Base-by-base conservation (phyloP, 2,329 filamentous ascomycete species). In the Diaporthe ilicicola region DNA sequence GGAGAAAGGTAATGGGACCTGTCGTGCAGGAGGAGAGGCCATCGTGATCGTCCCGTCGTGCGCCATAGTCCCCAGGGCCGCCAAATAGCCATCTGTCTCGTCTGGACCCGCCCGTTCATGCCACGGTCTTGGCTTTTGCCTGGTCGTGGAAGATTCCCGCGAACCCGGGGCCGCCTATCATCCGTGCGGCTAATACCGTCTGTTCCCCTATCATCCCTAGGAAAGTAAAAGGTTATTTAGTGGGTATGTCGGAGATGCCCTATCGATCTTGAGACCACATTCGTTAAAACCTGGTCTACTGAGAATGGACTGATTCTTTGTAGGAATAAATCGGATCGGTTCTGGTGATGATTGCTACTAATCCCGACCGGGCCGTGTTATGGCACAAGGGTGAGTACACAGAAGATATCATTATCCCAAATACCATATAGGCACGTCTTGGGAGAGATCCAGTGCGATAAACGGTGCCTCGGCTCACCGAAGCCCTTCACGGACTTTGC, bases 31-130 rank as follows among this genome's bases (percentile, higher is more conserved):
- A 27, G 39, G 24, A 32, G 37, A n/a, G 9, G 29, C 17, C 32
- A 59, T 42, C 55, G 55, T 62, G 56, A 62, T 34, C 42, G 56
- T 62, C 56, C 34, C 42, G 56, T 27, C 39, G 34, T 62, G 56
- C 56, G 42, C 55, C 56, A 22, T 24, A 8, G 50, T 10, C 19
- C 50, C 27, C 24, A n/a, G 27, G 39, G 10, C 37, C 37, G 37
- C 37, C 9, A 39, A 6, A 39, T 39, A 39, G 37, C 37, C n/a
- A 32, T 17, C 42, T 62, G 56, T 62, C 56, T 62, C 56, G 56
- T 46, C 39, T 62, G 56, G 56, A 46, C 2, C 42, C 27, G 56
- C 39, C 27, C 19, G 39, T 46, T 46, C 56, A 62, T 62, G 56
- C 56, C 39, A 48, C 56, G 12, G 2, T 62, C 27, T 48, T 24